Conservation (phyloP, 148 eudicot species). For the Vaccinium corymbosum region DNA sequence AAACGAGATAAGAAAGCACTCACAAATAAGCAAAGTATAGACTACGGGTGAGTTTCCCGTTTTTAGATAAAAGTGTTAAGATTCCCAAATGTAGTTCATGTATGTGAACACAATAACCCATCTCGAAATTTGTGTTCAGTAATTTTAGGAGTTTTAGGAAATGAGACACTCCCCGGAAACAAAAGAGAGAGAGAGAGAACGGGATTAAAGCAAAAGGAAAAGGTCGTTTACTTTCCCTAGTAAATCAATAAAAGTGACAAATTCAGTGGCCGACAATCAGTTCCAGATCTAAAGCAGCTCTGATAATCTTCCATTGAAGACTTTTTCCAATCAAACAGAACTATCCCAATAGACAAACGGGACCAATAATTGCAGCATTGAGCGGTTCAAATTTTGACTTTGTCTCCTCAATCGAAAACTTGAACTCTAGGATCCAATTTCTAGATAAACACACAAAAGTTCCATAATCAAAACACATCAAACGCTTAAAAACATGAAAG, state of each 20-base stretch:
- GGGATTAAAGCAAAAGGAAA: constrained; percentile 24
- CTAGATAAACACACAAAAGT: too few species aligned
- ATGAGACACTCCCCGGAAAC: too few species aligned
- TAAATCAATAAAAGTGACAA: constrained; percentile 15
- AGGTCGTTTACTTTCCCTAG: constrained; percentile 17
- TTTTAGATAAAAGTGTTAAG: too few species aligned
- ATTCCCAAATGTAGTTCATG: too few species aligned
- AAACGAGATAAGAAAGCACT: background rate
- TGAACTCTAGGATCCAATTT: background rate
- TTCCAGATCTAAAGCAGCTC: constrained; percentile 35
- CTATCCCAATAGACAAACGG: background rate
- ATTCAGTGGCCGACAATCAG: constrained; percentile 16
- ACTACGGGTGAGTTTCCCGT: background rate
- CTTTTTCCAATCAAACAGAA: background rate
- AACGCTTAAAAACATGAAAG: background rate
- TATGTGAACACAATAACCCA: too few species aligned
- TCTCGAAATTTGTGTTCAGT: too few species aligned
- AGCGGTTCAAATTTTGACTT: background rate
- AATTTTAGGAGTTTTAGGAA: too few species aligned
- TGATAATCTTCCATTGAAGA: constrained; percentile 5
- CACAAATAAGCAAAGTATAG: background rate
- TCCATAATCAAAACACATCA: background rate
- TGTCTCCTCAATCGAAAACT: too few species aligned
- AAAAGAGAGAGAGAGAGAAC: constrained; percentile 1
- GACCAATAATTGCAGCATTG: background rate